Evolutionary conservation across 345 rosid genomes (phyloP), one percentile per base, ranked within the genome.

Genomic region (Litchi chinensis): DNA sequence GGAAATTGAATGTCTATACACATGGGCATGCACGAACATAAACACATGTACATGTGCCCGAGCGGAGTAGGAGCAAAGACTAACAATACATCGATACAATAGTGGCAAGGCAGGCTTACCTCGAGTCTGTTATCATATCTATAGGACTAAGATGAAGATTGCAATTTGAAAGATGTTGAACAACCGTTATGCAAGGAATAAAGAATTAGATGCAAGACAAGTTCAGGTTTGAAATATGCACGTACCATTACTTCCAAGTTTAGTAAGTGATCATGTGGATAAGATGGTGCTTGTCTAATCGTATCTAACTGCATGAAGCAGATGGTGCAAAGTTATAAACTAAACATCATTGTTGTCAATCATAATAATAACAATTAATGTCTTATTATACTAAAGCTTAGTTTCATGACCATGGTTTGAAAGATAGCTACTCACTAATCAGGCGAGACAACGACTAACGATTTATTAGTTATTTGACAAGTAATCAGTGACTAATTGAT

Each of bases 101-200:
- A 44, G 8, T 15, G 50, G 13, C 7, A 11, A 68, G 72, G 75
- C 0, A n/a, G 40, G 60, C 90, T 77, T 86, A 92, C 96, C 87
- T 88, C 86, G 0, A 88, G 84, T 80, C 98, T 89, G 56, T 84
- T 86, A 78, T 92, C 93, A 32, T 83, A 87, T 84, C 77, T 77
- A 26, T 15, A 86, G 63, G 87, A 71, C 74, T 70, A 73, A 0
- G 85, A 77, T 26, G 87, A 79, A 40, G 87, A 87, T 91, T 91
- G 87, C 88, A 86, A 76, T 60, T 70, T 7, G 80, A 65, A 21
- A 77, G 39, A 77, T 2, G 48, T 73, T 0, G 12, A 32, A 50
- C 9, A 62, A 15, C 26, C 68, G 62, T 21, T 16, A 70, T 32
- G 28, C 26, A 22, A 10, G 7, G 15, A 52, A 71, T 50, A 13